A percentile compares a stretch with the other conserved stretches of the same genome.
Conservation (phyloP, 2,329 filamentous ascomycete genomes). For the Teratosphaeria zuluensis region DNA sequence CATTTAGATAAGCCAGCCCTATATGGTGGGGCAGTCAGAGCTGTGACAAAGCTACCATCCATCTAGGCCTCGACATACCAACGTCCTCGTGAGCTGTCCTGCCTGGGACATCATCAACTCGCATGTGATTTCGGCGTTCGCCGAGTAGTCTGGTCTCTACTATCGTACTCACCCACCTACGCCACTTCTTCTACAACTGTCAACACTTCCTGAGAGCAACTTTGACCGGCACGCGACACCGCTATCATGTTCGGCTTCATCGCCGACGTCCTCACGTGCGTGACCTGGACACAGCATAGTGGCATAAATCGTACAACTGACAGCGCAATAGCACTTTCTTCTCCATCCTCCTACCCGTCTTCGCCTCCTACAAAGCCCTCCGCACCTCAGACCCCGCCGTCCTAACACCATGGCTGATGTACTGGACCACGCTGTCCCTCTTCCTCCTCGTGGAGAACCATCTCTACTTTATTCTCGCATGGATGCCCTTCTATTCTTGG, state of each 20-base stretch:
- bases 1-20: neutral
- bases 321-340: slow-evolving; percentile 57
- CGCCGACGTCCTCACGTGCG: slow-evolving; percentile 68
- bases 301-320: neutral
- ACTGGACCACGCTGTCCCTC: slow-evolving; percentile 88
- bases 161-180: neutral
- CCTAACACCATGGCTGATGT: slow-evolving; percentile 96
- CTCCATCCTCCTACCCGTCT: slow-evolving; percentile 88
- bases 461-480: slow-evolving; percentile 75
- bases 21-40: neutral
- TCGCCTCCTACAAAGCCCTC: slow-evolving; percentile 95
- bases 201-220: neutral
- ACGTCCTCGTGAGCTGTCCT: neutral
- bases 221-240: neutral
- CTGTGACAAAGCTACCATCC: neutral
- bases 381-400: slow-evolving; percentile 83
- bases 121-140: neutral
- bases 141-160: neutral
- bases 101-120: neutral
- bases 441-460: slow-evolving; percentile 76
- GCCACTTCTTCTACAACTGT: neutral
- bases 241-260: slow-evolving; percentile 63
- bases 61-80: neutral
- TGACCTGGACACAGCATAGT: neutral
- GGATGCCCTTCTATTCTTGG: slow-evolving; percentile 92